These are phyloP conservation scores for Ophiosphaerella herpotricha DNA, from an alignment of 2,329 filamentous ascomycete species.

Conservation along the genomic window DNA sequence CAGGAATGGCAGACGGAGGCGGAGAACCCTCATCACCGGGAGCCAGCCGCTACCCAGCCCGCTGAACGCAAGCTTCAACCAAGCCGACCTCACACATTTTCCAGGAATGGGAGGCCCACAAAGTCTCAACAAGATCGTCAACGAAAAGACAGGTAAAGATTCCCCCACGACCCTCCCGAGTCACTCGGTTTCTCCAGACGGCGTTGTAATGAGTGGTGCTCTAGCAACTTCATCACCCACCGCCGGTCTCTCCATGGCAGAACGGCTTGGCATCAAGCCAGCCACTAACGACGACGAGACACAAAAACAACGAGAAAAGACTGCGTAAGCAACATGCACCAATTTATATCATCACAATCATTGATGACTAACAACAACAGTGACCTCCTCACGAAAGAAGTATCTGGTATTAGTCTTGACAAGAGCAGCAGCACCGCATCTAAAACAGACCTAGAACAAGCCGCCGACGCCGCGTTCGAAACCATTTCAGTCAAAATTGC, in stretches of 20 bases:
- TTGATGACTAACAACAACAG: constrained; percentile 50
- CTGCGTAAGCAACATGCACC: constrained; percentile 68
- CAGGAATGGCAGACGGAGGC: constrained; percentile 84
- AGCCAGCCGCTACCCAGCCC: constrained; percentile 95
- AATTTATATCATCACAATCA: background rate
- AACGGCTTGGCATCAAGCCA: constrained; percentile 60
- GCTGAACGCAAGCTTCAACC: constrained; percentile 87
- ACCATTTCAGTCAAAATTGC: constrained; percentile 99
- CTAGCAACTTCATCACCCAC: constrained; percentile 54
- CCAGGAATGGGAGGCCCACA: constrained; percentile 58
- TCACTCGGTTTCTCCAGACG: constrained; percentile 47
- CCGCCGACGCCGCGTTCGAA: constrained; percentile 67
- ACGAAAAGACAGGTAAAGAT: constrained; percentile 67
- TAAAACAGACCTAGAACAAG: constrained; percentile 47
- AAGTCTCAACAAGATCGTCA: constrained; percentile 83
- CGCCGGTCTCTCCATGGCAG: constrained; percentile 61
- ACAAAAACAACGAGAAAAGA: constrained; percentile 88
- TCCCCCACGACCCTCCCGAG: constrained; percentile 49
- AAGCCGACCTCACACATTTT: constrained; percentile 69
- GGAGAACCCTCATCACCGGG: constrained; percentile 93
- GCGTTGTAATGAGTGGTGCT: constrained; percentile 61
- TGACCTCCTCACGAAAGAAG: constrained; percentile 87
- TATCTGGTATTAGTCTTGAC: constrained; percentile 92
- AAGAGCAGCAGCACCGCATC: constrained; percentile 60
- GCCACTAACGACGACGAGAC: constrained; percentile 56